Percentiles rank a stretch among this genome's conserved stretches.
phyloP scores from a whole-genome alignment of 495 filamentous ascomycete genomes.

The Penicillium canescens region DNA sequence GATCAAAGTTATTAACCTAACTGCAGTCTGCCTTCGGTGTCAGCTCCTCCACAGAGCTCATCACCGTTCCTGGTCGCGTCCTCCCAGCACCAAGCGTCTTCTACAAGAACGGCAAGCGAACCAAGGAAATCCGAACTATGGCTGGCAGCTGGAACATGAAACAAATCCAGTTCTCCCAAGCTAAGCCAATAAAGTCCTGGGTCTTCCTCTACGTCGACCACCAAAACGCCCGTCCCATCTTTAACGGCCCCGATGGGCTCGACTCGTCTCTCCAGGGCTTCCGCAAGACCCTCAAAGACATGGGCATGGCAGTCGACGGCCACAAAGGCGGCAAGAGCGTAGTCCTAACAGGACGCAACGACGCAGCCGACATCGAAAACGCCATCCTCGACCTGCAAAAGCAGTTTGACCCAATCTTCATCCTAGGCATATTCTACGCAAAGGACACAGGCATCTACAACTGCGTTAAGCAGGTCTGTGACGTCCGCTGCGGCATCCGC shows the following conservation, averaged over 20 bases:
- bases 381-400: conserved; percentile 32
- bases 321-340: conserved; percentile 19
- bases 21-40: conserved; percentile 55
- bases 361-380: conserved; percentile 22
- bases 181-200: conserved; percentile 39
- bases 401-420: conserved; percentile 42
- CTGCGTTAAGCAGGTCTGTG: conserved; percentile 65
- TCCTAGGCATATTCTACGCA: conserved; percentile 64
- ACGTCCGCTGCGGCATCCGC: conserved; percentile 62
- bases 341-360: conserved; percentile 8
- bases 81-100: conserved; percentile 53
- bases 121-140: conserved; percentile 22
- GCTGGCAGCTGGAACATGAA: conserved; percentile 60
- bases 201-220: conserved; percentile 27
- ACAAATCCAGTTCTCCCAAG: conserved; percentile 41
- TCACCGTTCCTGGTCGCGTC: conserved; percentile 66
- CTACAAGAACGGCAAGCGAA: conserved; percentile 42
- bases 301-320: conserved; percentile 26
- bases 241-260: conserved; percentile 8
- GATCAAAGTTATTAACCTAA: neutral
- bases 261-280: conserved; percentile 14
- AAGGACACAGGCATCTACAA: conserved; percentile 59
- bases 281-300: conserved; percentile 20
- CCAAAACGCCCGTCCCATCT: neutral
- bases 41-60: conserved; percentile 48